These are phyloP conservation scores for Stephania japonica DNA, from an alignment of 164 flowering plant species.

Conservation along the genomic window DNA sequence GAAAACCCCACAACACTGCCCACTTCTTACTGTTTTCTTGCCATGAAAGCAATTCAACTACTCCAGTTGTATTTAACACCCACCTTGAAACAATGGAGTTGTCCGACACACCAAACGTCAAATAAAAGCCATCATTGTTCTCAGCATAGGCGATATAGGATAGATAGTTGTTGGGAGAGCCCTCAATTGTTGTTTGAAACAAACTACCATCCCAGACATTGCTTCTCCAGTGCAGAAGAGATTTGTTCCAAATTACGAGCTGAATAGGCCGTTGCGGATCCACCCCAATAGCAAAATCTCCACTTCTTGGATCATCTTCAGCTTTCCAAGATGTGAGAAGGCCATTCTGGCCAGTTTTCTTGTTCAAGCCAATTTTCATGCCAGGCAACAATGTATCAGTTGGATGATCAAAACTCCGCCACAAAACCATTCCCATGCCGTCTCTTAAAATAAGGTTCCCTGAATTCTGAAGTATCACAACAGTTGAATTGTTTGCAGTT, in stretches of 20 bases:
- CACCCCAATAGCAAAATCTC: neutral
- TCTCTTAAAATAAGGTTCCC: slow-evolving; percentile 29
- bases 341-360: slow-evolving; percentile 2
- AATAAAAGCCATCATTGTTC: neutral
- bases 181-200: neutral
- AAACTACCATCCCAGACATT: neutral
- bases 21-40: neutral
- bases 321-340: neutral
- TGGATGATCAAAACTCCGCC: slow-evolving; percentile 1
- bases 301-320: neutral
- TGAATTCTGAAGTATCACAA: slow-evolving; percentile 17
- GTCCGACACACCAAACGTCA: neutral
- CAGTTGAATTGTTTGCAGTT: neutral
- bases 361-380: slow-evolving; percentile 16
- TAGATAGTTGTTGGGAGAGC: no score
- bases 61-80: neutral
- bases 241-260: slow-evolving; percentile 10
- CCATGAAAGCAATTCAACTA: neutral
- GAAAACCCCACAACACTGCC: neutral
- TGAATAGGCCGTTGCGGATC: slow-evolving; percentile 25
- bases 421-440: neutral
- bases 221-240: neutral
- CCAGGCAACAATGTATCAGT: slow-evolving; percentile 14
- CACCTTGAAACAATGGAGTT: neutral
- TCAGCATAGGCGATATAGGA: neutral